Evolutionary conservation across 345 rosid species (phyloP), one percentile per base, ranked within the genome.

Genomic region (Nasturtium officinale): DNA sequence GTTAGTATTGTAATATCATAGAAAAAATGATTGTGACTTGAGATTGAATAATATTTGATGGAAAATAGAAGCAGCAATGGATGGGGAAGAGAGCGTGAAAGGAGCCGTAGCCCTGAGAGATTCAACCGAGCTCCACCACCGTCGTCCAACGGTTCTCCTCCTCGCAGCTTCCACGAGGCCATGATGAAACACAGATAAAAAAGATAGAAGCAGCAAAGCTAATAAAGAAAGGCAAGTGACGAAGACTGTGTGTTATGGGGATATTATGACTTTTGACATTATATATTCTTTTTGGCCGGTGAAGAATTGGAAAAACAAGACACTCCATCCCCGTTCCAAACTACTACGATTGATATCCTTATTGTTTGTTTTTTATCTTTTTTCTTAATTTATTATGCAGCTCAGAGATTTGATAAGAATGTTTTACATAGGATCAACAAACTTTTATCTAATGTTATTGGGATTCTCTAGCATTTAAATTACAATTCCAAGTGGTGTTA

Each of bases 91-190:
- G 46, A 78, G 56, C 55, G 82, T 25, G 86, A 81, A 26, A 82
- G 79, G 26, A 85, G 85, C 71, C 77, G 85, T 16, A 90, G 97
- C 77, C 91, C 96, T 0, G 89, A 83, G 52, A 82, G 85, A 68
- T 77, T 55, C 72, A 78, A 79, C 20, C 72, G 74, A 65, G 76
- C 38, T 61, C 75, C 82, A 28, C 77, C 82, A 2, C 76, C 75
- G 13, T 77, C 76, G 30, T 70, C 80, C 17, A 56, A 71, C 10
- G 84, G 79, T 32, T 84, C 90, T 28, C 86, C 91, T 30, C 82
- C 75, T 8, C 85, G 81, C 32, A 85, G 94, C 76, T 89, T 87
- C 81, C 97, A 91, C 70, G 91, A 83, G 84, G 20, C 76, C 17
- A 88, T 90, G 90, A 89, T 61, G 64, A 68, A 68, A 45, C 78